phyloP scores from a whole-genome alignment of 306 rosid genomes.

The Vigna radiata region DNA sequence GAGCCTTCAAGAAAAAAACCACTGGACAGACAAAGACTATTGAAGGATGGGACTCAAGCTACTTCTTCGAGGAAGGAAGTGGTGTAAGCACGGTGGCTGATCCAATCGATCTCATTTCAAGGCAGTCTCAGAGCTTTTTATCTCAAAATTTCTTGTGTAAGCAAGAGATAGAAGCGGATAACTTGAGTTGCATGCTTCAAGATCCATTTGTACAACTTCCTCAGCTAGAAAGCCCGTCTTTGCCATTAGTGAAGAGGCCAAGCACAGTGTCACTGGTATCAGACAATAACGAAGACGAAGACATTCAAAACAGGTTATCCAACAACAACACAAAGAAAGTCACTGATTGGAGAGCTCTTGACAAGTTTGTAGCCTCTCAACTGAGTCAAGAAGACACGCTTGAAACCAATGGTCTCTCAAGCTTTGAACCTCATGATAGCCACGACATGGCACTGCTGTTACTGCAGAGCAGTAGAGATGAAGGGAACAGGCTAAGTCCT shows the following conservation, averaged over 20 bases:
- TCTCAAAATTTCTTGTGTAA: constrained; percentile 69
- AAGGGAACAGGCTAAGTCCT: constrained; percentile 64
- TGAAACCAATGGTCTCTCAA: constrained; percentile 53
- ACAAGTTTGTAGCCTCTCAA: constrained; percentile 96
- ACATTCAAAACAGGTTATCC: constrained; percentile 39
- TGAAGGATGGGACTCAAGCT: constrained; percentile 81
- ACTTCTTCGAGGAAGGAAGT: constrained; percentile 71
- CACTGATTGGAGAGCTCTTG: constrained; percentile 94
- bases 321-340: constrained; percentile 53
- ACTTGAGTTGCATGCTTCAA: constrained; percentile 54
- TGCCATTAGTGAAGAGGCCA: constrained; percentile 71
- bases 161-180: constrained; percentile 78
- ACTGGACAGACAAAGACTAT: constrained; percentile 60
- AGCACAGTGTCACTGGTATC: constrained; percentile 57
- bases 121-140: constrained; percentile 61
- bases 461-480: constrained; percentile 61
- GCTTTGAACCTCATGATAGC: constrained; percentile 52
- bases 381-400: constrained; percentile 72
- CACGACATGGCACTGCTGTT: constrained; percentile 62
- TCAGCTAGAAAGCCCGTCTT: constrained; percentile 76
- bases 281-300: constrained; percentile 59
- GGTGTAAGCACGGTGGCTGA: constrained; percentile 55
- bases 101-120: constrained; percentile 66
- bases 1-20: constrained; percentile 91
- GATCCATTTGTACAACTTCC: constrained; percentile 79